Conservation (phyloP, 2,329 filamentous ascomycete species). For the Coccinonectria pachysandricola region DNA sequence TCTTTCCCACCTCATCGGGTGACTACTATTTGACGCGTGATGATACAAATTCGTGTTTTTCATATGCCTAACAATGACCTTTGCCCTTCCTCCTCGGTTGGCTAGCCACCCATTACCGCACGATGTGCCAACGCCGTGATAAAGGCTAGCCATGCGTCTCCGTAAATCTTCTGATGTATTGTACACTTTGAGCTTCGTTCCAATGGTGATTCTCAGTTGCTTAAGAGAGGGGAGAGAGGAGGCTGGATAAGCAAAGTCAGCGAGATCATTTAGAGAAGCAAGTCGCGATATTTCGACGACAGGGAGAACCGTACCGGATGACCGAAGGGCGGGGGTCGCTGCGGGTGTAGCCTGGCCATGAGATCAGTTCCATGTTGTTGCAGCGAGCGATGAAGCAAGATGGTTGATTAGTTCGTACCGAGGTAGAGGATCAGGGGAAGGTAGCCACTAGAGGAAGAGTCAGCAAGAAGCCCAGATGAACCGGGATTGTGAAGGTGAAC, state of each 20-base stretch:
- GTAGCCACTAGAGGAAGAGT: slow-evolving; percentile 61
- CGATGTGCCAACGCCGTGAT: slow-evolving; percentile 16
- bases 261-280: slow-evolving; percentile 12
- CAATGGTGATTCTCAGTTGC: slow-evolving; percentile 5
- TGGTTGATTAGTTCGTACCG: slow-evolving; percentile 59
- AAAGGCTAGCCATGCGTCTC: slow-evolving; percentile 13
- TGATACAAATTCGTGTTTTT: neutral
- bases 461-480: too few relatives aligned
- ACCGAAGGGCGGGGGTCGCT: slow-evolving; percentile 80
- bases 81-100: slow-evolving; percentile 10
- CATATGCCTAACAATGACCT: slow-evolving; percentile 2
- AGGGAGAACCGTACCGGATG: slow-evolving; percentile 37
- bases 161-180: slow-evolving; percentile 11
- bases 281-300: neutral
- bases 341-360: slow-evolving; percentile 76
- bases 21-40: too few relatives aligned
- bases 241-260: slow-evolving; percentile 28
- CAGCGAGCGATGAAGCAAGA: too few relatives aligned
- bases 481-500: slow-evolving; percentile 21
- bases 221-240: slow-evolving; percentile 56
- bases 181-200: slow-evolving; percentile 13
- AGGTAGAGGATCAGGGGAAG: slow-evolving; percentile 94
- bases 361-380: slow-evolving; percentile 16
- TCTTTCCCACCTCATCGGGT: too few relatives aligned
- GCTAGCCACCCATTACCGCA: slow-evolving; percentile 9